A percentile compares a stretch with the other conserved stretches of the same genome.
These are phyloP conservation scores for Leccinum disarticulatum DNA, from an alignment of 768 basidiomycete species.

Conservation along the genomic window DNA sequence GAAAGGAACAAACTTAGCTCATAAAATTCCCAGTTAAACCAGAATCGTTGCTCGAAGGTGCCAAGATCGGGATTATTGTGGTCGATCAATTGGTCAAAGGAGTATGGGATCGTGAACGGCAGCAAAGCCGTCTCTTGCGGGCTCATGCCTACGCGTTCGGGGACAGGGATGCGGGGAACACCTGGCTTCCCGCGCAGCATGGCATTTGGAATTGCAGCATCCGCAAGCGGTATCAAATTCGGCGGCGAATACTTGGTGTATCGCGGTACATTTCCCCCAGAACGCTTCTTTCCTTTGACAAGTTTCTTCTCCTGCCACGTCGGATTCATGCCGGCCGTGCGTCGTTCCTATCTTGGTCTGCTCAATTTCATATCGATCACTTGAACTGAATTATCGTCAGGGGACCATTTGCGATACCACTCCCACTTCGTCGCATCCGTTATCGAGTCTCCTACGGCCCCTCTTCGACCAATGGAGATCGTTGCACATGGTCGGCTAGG, in stretches of 20 bases:
- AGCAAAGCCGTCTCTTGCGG: slow-evolving; percentile 28
- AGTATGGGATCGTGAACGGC: slow-evolving; percentile 28
- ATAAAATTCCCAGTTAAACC: slow-evolving; percentile 69
- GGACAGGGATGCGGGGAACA: slow-evolving; percentile 15
- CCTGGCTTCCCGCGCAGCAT: slow-evolving; percentile 23
- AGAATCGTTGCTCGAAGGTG: slow-evolving; percentile 77
- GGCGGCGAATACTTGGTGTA: slow-evolving; percentile 97
- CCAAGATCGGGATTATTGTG: slow-evolving; percentile 57
- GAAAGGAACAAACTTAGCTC: slow-evolving; percentile 39
- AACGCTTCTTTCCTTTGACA: neutral
- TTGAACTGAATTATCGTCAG: slow-evolving; percentile 38
- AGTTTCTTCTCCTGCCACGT: neutral
- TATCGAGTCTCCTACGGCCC: slow-evolving; percentile 55
- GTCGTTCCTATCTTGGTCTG: too few species aligned
- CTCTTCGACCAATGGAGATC: slow-evolving; percentile 86
- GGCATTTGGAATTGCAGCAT: slow-evolving; percentile 23
- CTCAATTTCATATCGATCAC: too few species aligned
- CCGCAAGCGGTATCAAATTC: slow-evolving; percentile 76
- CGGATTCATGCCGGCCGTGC: neutral
- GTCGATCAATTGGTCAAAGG: slow-evolving; percentile 39
- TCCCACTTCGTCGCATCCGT: slow-evolving; percentile 93
- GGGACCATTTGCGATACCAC: slow-evolving; percentile 93
- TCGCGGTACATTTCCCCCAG: slow-evolving; percentile 61
- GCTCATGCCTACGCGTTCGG: slow-evolving; percentile 31
- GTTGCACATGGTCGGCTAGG: slow-evolving; percentile 94